Base-by-base conservation (phyloP, 208 protist species). In the Leishmania gerbilli region DNA sequence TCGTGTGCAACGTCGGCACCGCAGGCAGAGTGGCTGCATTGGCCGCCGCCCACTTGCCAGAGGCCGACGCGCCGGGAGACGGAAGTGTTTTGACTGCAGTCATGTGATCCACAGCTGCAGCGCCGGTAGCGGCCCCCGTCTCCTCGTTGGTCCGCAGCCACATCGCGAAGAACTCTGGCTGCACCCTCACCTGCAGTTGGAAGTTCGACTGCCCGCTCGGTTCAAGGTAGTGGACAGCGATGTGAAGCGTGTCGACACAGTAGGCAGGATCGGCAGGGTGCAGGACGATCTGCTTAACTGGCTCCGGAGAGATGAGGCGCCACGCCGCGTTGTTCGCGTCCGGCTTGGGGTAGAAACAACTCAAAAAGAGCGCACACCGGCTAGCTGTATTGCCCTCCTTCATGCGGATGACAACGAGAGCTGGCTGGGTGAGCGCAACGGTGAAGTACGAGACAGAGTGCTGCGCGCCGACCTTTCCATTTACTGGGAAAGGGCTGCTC, bases 211-310 rank as follows among this genome's bases (percentile, higher is more conserved):
- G 90, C 56, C 95, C 95, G 67, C 85, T 95, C 13, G 71, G 64
- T 69, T 95, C 91, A 31, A 96, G 84, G 80, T 97, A 98, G 42
- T 91, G 87, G n/a, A 98, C 86, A 31, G 85, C 87, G 31, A 98
- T 84, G 76, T 91, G 95, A 13, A 96, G 79, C 19, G 64, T 7
- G n/a, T 88, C 92, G 3, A 87, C 55, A 3, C 71, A 78, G 81
- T 92, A 94, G 45, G 85, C 81, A 15, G 86, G 87, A 79, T 98
- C 94, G 19, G 91, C 89, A 9, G 95, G 95, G 75, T 96, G 91
- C 51, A 97, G 80, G 8, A 88, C 88, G 9, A 98, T 68, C 71
- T 79, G 88, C 86, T 97, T 98, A 58, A 82, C 72, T 80, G 90
- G 88, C 58, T 95, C 85, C 1, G 94, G 91, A 8, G 91, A 95